phyloP scores from a whole-genome alignment of 192 early-diverging fungal species.

The Coemansia sp. region DNA sequence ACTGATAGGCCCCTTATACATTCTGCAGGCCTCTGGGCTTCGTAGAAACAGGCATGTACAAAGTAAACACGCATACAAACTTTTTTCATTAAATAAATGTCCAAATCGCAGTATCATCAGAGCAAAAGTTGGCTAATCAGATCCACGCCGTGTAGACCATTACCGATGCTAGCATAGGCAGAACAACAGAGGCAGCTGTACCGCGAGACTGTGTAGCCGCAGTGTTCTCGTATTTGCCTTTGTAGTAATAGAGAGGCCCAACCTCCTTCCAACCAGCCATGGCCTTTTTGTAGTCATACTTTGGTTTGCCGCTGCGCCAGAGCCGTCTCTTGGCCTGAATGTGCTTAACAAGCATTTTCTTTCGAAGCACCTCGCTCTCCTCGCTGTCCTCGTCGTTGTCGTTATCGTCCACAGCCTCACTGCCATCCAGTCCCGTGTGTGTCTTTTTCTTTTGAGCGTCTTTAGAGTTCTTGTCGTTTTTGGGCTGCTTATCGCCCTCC shows the following conservation, averaged over 20 bases:
- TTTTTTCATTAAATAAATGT: background rate
- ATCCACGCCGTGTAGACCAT: background rate
- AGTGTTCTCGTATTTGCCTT: constrained; percentile 41
- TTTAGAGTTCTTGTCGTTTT: constrained; percentile 11
- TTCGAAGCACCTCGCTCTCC: constrained; percentile 18
- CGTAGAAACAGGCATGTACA: background rate
- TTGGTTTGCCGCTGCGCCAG: constrained; percentile 48
- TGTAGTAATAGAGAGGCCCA: constrained; percentile 49
- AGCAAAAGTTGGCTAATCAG: background rate
- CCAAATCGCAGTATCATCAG: background rate
- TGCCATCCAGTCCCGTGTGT: constrained; percentile 48
- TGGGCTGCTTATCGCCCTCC: constrained; percentile 10
- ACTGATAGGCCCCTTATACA: background rate
- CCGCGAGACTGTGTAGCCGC: constrained; percentile 2
- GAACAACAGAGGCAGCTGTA: background rate
- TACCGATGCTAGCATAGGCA: background rate
- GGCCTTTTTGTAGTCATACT: constrained; percentile 45
- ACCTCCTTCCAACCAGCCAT: constrained; percentile 48
- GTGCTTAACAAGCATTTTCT: constrained; percentile 39
- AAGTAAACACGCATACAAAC: background rate
- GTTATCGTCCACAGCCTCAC: constrained; percentile 19
- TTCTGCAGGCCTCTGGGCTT: background rate
- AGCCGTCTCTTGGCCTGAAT: constrained; percentile 37
- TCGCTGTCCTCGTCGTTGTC: constrained; percentile 33
- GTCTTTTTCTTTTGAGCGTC: constrained; percentile 30